Base-by-base conservation (phyloP, 129 eudicot species). In the Flaveria linearis region DNA sequence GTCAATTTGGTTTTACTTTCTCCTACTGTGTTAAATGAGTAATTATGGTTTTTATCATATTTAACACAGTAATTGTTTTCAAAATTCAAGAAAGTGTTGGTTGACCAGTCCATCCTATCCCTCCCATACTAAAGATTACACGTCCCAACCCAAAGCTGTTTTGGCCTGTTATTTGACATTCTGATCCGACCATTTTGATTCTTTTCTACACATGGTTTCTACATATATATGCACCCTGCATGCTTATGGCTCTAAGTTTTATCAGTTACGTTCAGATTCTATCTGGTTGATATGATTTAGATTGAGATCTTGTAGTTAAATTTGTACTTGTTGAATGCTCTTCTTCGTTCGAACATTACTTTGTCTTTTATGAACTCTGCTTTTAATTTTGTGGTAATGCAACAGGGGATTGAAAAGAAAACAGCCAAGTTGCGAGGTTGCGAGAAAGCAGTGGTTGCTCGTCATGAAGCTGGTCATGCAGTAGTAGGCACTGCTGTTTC, bases 401-500 rank as follows among this genome's bases (percentile, higher is more conserved):
- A 55, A 23, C 87, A 94, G 99, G 99, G 99, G 53, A 94, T 91
- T 50, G 99, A 94, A 74, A 94, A 94, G 90, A 94, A 94, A 85
- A 89, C 97, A 13, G 83, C 96, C 55, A 94, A 91, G 78, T 80
- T 94, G 73, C 90, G 87, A 86, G 99, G 96, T 76, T 71, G 68
- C 76, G 99, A 91, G 85, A 94, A 94, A 84, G 99, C 90, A 69
- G 97, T 91, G 66, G 99, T 94, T 73, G 97, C 99, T 30, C 89
- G 97, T 57, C 99, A 94, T 89, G 99, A 94, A 87, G 99, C 92
- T 79, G 97, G 94, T 69, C 99, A 94, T 80, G 99, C 97, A 76
- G 99, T 94, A 7, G 97, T 94, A 12, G 99, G 99, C 45, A 91
- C 99, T 7, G 97, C 99, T 61, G 96, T 94, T 77, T 93, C 99